A percentile compares a stretch with the other conserved stretches of the same genome.
Conservation (phyloP, 768 basidiomycete species). For the Serendipita sp. region DNA sequence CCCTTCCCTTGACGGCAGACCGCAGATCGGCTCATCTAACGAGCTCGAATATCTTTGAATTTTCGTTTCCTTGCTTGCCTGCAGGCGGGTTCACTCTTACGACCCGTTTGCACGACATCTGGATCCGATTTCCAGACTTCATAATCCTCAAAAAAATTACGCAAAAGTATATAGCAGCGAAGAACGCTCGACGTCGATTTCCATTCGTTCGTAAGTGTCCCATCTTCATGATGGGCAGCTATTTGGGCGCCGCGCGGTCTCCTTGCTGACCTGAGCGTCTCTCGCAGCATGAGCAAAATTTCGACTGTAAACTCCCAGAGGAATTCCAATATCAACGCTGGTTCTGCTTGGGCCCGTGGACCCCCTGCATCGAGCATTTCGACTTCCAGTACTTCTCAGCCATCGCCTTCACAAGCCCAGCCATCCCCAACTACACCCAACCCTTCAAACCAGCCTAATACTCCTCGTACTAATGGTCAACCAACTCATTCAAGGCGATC, state of each 20-base stretch:
- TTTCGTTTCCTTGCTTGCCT: slow-evolving; percentile 5
- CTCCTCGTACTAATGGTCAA: neutral
- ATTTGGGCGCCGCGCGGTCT: neutral
- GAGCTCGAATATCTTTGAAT: neutral
- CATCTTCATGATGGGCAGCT: neutral
- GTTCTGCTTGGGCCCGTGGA: neutral
- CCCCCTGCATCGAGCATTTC: neutral
- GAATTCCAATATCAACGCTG: neutral
- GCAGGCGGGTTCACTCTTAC: slow-evolving; percentile 2
- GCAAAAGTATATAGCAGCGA: neutral
- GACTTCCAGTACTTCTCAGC: neutral
- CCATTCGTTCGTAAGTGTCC: neutral
- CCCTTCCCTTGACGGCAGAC: neutral
- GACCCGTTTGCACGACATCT: neutral
- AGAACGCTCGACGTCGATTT: neutral
- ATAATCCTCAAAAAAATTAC: neutral
- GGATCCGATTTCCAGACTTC: neutral
- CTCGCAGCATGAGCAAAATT: slow-evolving; percentile 2
- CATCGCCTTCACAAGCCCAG: neutral
- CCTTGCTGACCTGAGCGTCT: neutral
- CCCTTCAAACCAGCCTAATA: neutral
- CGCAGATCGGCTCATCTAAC: neutral
- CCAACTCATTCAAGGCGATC: neutral
- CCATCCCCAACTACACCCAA: neutral
- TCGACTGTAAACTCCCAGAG: neutral